Conservation (phyloP, 2,329 filamentous ascomycete species). For the Stemphylium lycopersici region DNA sequence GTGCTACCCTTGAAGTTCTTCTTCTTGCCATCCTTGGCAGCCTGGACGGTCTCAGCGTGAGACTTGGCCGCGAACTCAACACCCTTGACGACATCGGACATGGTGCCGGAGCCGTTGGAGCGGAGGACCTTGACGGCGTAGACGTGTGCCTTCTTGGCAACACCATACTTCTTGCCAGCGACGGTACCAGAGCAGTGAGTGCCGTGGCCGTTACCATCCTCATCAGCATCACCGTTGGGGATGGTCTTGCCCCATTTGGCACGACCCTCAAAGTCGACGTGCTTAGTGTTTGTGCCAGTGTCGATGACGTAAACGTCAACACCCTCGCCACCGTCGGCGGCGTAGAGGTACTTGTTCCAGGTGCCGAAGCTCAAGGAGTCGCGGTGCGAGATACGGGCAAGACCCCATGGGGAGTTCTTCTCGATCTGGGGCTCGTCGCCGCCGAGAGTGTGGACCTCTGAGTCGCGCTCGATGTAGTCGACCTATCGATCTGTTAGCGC, state of each 20-base stretch:
- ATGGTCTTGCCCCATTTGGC: constrained; percentile 98
- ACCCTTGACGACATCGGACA: constrained; percentile 98
- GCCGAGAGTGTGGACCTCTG: constrained; percentile 82
- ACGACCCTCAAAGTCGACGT: constrained; percentile 97
- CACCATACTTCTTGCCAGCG: constrained; percentile 98
- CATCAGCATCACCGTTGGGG: constrained; percentile 79
- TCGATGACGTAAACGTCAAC: constrained; percentile 99
- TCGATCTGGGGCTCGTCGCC: constrained; percentile 65
- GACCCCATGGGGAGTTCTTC: constrained; percentile 97
- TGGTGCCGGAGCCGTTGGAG: constrained; percentile 96
- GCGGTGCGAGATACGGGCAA: constrained; percentile 97
- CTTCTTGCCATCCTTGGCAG: constrained; percentile 83
- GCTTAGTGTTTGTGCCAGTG: constrained; percentile 90
- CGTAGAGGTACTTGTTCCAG: constrained; percentile 98
- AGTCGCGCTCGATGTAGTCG: constrained; percentile 95
- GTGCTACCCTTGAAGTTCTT: constrained; percentile 99
- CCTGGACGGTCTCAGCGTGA: constrained; percentile 76
- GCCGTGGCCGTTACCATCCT: constrained; percentile 96
- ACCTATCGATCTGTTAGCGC: constrained; percentile 65
- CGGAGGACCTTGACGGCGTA: constrained; percentile 98
- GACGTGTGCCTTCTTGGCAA: constrained; percentile 97
- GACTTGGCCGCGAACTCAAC: constrained; percentile 90
- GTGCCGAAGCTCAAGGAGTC: constrained; percentile 83
- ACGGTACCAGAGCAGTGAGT: constrained; percentile 99
- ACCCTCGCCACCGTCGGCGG: constrained; percentile 88